Evolutionary conservation across 129 eudicot species (phyloP).

Genomic region (Centrapalus pauciflorus): DNA sequence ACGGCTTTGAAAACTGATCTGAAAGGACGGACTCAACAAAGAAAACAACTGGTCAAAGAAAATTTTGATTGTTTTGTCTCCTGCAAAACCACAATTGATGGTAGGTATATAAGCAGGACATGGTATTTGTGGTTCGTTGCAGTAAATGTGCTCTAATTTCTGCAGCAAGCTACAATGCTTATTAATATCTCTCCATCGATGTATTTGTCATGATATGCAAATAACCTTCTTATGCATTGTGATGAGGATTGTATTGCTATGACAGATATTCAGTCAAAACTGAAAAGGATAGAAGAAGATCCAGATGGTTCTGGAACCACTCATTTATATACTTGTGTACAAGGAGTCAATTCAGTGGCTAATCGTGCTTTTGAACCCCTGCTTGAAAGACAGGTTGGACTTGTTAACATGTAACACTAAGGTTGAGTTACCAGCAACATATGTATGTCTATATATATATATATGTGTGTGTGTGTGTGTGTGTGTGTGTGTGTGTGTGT

Average conservation of each 20-base stretch:
- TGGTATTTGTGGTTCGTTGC: background rate
- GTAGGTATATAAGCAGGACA: slow-evolving; percentile 32
- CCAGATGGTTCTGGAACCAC: slow-evolving; percentile 92
- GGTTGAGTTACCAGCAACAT: too few species aligned
- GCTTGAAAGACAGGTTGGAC: slow-evolving; percentile 85
- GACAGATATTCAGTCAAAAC: slow-evolving; percentile 84
- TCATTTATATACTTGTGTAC: slow-evolving; percentile 57
- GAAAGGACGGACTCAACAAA: slow-evolving; percentile 75
- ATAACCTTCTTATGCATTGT: background rate
- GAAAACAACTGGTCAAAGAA: slow-evolving; percentile 81
- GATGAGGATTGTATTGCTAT: slow-evolving; percentile 9
- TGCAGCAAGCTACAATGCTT: background rate
- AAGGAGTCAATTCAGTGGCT: slow-evolving; percentile 74
- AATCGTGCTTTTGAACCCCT: slow-evolving; percentile 84
- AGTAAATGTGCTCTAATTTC: background rate
- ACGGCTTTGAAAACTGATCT: slow-evolving; percentile 68
- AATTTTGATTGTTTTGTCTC: slow-evolving; percentile 97
- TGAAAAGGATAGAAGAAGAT: slow-evolving; percentile 85
- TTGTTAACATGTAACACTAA: slow-evolving; percentile 7
- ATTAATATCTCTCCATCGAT: background rate
- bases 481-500: too few species aligned
- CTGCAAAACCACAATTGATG: slow-evolving; percentile 97
- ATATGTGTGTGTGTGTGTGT: too few species aligned
- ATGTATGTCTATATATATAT: too few species aligned
- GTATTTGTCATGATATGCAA: background rate